Base-by-base conservation (phyloP, 2,329 filamentous ascomycete genomes). In the Diplodia seriata region DNA sequence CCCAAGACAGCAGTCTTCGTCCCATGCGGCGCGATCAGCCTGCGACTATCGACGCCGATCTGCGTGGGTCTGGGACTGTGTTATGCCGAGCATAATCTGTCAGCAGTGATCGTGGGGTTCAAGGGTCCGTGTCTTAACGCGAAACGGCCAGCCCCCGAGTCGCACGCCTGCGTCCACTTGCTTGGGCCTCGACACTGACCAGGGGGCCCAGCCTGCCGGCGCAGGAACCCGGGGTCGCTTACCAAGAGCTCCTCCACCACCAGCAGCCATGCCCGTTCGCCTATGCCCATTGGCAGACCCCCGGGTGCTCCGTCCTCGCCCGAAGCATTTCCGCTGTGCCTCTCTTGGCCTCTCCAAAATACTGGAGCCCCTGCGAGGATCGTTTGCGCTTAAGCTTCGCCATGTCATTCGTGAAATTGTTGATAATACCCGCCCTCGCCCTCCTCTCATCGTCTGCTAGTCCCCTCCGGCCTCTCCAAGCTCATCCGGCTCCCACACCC, bases 181-280 rank as follows among this genome's bases (percentile, higher is more conserved):
- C 26, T 20, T 62, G 56, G 56, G 26, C 23, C 23, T 12, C 56
- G 4, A 1, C n/a, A 4, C 7, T 55, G 53, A 36, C 18, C 55
- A 36, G 31, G 31, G 26, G 36, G 18, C 33, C n/a, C 55, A 59
- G 26, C 38, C 14, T 15, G 11, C 20, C 36, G 26, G 59, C 59
- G 59, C 59, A 63, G 59, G 59, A 63, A 63, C 59, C 59, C 59
- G 59, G 59, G 59, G 59, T 63, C 59, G 59, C 59, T 40, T 62
- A 26, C 57, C 36, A n/a, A 18, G n/a, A n/a, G 14, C 4, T 20
- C 55, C 36, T 40, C 36, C 55, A 7, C 33, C 36, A 14, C 50
- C 15, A 18, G 20, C 5, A 12, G 8, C 23, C 38, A 47, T 47
- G 23, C 55, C 38, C 33, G 33, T 31, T 11, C 23, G 12, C 54